Percentiles rank a stretch among this genome's conserved stretches.
These are phyloP conservation scores for Papiliotrema fonsecae DNA, from an alignment of 1,284 basidiomycete species.

Conservation along the genomic window DNA sequence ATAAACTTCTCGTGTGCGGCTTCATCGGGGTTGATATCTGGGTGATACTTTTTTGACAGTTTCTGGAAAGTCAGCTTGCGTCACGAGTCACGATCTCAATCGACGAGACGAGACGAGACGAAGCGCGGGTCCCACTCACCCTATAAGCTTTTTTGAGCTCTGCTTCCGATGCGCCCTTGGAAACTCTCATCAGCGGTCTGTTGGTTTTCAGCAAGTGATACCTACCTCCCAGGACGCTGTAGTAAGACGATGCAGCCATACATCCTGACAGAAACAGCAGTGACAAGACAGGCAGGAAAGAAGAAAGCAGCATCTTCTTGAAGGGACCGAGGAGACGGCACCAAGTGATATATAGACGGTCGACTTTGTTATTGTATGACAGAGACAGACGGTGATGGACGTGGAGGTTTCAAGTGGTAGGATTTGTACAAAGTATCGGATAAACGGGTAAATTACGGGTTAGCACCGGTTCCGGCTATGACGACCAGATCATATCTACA, in stretches of 20 bases:
- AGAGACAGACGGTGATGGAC: too few species aligned
- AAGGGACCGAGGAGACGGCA: too few species aligned
- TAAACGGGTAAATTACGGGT: too few species aligned
- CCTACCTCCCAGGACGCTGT: conserved; percentile 47
- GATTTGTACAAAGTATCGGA: too few species aligned
- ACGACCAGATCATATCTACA: too few species aligned
- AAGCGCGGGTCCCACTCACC: conserved; percentile 21
- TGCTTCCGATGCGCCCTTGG: conserved; percentile 69
- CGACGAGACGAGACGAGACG: neutral
- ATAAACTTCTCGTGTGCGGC: conserved; percentile 80
- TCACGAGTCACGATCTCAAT: neutral
- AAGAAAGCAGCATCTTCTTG: conserved; percentile 29
- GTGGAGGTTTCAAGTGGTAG: too few species aligned
- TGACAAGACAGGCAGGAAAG: conserved; percentile 25
- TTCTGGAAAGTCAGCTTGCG: conserved; percentile 50
- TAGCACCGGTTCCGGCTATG: too few species aligned
- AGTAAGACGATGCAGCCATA: conserved; percentile 43
- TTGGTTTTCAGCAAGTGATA: conserved; percentile 8
- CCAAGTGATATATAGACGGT: too few species aligned
- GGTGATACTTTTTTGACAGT: conserved; percentile 82
- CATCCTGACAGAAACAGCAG: conserved; percentile 33
- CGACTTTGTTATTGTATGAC: too few species aligned
- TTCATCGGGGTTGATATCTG: conserved; percentile 86
- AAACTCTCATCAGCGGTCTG: conserved; percentile 51
- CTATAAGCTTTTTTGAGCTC: conserved; percentile 87